Evolutionary conservation across 148 eudicot genomes (phyloP).

Genomic region (Linanthus parryae): DNA sequence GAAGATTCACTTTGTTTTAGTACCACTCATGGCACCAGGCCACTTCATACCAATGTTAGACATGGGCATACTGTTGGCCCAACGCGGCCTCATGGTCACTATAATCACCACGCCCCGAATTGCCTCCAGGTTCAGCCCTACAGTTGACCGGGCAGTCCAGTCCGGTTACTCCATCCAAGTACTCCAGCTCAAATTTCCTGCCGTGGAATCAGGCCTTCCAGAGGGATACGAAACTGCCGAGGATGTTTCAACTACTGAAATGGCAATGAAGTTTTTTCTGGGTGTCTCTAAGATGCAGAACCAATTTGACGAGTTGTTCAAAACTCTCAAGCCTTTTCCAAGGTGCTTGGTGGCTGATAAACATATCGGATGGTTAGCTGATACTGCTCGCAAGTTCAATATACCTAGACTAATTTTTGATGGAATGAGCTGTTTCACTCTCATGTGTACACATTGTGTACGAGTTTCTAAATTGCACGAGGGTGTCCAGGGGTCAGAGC

Average conservation of each 20-base stretch:
- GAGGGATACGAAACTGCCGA: conserved; percentile 41
- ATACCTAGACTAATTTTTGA: conserved; percentile 42
- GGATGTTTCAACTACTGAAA: conserved; percentile 21
- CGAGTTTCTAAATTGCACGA: conserved; percentile 17
- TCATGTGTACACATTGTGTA: conserved; percentile 25
- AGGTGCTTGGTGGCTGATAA: conserved; percentile 36
- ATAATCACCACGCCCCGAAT: conserved; percentile 26
- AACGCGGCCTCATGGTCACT: conserved; percentile 20
- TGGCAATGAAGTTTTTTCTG: conserved; percentile 11
- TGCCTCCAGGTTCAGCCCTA: conserved; percentile 11
- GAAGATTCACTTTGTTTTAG: too few species aligned
- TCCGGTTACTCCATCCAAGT: conserved; percentile 23
- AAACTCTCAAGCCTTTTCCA: conserved; percentile 19
- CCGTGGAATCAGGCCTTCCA: conserved; percentile 32
- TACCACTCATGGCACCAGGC: conserved; percentile 5
- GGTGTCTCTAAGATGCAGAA: conserved; percentile 18
- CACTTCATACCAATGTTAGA: conserved; percentile 36
- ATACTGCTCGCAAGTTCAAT: conserved; percentile 22
- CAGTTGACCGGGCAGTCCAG: conserved; percentile 8
- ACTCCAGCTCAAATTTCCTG: conserved; percentile 30
- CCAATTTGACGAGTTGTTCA: conserved; percentile 21
- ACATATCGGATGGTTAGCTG: conserved; percentile 28
- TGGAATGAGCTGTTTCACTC: conserved; percentile 45
- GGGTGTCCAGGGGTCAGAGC: conserved; percentile 4
- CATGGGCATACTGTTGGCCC: conserved; percentile 24